phyloP scores from a whole-genome alignment of 2,329 filamentous ascomycete species.

The Beauveria scarabaeidicola region DNA sequence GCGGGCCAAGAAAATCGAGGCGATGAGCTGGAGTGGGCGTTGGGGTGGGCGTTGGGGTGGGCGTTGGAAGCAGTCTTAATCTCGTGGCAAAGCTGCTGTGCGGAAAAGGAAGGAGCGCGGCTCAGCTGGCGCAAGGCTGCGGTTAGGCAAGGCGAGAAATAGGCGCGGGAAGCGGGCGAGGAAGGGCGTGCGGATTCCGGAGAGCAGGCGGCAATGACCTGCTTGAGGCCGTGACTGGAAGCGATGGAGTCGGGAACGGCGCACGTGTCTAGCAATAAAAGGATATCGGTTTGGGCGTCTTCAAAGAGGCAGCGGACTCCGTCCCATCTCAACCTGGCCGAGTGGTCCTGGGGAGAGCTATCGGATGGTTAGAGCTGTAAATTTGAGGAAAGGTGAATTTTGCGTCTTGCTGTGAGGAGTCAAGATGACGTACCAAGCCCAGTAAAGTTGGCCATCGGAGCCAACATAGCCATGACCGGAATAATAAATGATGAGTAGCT shows the following conservation, averaged over 20 bases:
- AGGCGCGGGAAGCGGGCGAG: conserved; percentile 34
- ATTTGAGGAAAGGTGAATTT: conserved; percentile 11
- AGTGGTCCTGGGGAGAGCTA: conserved; percentile 43
- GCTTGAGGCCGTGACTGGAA: conserved; percentile 49
- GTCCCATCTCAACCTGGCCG: conserved; percentile 55
- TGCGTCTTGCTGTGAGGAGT: background rate
- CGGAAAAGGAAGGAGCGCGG: conserved; percentile 43
- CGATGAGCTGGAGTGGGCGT: conserved; percentile 28
- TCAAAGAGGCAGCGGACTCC: conserved; percentile 55
- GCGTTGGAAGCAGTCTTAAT: conserved; percentile 34
- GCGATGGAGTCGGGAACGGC: conserved; percentile 42
- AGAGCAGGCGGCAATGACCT: conserved; percentile 52
- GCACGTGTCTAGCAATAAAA: conserved; percentile 55
- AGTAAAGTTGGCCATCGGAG: conserved; percentile 54
- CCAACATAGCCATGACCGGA: conserved; percentile 51
- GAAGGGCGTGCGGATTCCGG: conserved; percentile 27
- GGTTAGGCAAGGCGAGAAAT: conserved; percentile 50
- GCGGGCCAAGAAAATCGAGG: conserved; percentile 24
- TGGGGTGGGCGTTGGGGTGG: conserved; percentile 24
- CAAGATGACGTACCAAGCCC: conserved; percentile 47
- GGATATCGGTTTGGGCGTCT: conserved; percentile 53
- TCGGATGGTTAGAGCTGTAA: conserved; percentile 35
- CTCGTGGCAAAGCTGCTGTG: conserved; percentile 50
- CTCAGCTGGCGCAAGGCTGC: conserved; percentile 48
- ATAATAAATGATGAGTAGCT: conserved; percentile 58